Conservation (phyloP, 2,329 filamentous ascomycete genomes). For the Venturia aucupariae region DNA sequence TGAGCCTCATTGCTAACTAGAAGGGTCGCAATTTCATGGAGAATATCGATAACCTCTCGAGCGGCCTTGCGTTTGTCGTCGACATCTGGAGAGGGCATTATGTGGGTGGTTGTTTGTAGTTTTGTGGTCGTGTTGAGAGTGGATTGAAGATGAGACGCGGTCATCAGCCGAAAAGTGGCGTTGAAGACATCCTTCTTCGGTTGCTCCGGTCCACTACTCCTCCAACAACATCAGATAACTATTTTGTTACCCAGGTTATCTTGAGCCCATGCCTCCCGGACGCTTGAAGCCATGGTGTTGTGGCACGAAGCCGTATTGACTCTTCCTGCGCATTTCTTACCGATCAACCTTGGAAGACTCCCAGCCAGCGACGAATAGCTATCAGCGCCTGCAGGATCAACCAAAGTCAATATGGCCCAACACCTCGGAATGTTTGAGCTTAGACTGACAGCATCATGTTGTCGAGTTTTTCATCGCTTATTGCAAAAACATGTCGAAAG, state of each 20-base stretch:
- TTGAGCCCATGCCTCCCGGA: neutral
- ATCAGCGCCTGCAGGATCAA: neutral
- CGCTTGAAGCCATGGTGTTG: neutral
- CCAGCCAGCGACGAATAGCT: neutral
- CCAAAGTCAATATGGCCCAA: neutral
- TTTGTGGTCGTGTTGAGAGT: neutral
- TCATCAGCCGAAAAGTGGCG: neutral
- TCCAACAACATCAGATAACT: neutral
- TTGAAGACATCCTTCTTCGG: neutral
- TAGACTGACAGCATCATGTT: too few relatives aligned
- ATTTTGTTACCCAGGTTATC: neutral
- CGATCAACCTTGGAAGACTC: neutral
- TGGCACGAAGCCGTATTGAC: neutral
- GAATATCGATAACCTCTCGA: conserved; percentile 72
- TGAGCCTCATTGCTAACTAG: conserved; percentile 51
- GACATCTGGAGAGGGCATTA: neutral
- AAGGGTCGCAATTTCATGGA: conserved; percentile 79
- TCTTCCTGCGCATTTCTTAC: neutral
- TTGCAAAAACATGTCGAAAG: too few relatives aligned
- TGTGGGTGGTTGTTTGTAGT: neutral
- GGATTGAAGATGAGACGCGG: neutral
- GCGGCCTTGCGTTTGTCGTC: conserved; percentile 59
- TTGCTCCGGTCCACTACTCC: too few relatives aligned
- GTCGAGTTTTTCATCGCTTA: too few relatives aligned
- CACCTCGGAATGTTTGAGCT: too few relatives aligned